A percentile compares a stretch with the other conserved stretches of the same genome.
Conservation (phyloP, 306 rosid species). For the Vachellia pachyceras region DNA sequence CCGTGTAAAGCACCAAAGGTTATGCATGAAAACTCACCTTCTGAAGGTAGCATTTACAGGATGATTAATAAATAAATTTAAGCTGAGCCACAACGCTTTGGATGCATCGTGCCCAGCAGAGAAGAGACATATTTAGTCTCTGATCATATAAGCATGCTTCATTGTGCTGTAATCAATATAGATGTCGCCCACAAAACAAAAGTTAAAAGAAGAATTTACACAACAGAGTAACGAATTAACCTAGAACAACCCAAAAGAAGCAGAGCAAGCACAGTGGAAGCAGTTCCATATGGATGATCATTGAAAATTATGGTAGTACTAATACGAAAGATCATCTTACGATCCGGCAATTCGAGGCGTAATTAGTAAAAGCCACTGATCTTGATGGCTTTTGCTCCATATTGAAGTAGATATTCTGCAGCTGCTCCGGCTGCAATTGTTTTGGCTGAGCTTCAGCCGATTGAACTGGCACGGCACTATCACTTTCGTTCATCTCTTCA, state of each 20-base stretch:
- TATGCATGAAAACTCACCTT: background rate
- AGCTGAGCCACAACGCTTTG: conserved; percentile 17
- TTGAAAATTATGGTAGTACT: background rate
- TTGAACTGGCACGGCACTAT: conserved; percentile 27
- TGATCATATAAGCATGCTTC: conserved; percentile 4
- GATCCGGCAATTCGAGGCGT: background rate
- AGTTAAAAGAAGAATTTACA: background rate
- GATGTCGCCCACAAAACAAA: background rate
- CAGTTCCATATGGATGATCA: background rate
- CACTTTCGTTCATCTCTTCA: conserved; percentile 19
- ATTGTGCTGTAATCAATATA: conserved; percentile 5
- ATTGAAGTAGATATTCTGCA: conserved; percentile 25
- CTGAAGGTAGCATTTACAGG: conserved; percentile 4
- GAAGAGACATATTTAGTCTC: background rate
- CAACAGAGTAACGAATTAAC: background rate
- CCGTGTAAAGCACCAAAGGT: conserved; percentile 3
- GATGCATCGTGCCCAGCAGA: conserved; percentile 6
- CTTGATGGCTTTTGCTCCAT: background rate
- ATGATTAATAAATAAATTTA: conserved; percentile 1
- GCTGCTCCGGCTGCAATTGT: background rate
- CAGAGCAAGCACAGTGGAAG: background rate
- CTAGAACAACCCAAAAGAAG: background rate
- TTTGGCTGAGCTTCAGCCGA: background rate
- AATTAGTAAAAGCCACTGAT: background rate
- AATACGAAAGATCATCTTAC: conserved; percentile 1